Evolutionary conservation across 2,329 filamentous ascomycete genomes (phyloP), one percentile per base, ranked within the genome.

Genomic region (Pestalotiopsis sp.): DNA sequence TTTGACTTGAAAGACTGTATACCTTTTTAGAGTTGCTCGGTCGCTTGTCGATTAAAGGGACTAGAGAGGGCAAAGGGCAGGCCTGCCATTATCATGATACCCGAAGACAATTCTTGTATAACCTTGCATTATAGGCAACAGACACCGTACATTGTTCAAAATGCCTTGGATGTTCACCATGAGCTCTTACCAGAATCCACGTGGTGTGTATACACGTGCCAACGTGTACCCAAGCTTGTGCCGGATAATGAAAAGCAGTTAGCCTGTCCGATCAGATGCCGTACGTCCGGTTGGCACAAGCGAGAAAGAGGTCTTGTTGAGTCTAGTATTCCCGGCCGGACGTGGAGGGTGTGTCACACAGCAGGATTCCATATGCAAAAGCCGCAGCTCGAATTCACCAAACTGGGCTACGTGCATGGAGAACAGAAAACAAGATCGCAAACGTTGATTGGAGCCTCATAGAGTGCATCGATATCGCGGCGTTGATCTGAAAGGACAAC

Each of bases 41-140:
- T 36, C 17, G 27, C 23, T 62, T 9, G 27, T 38, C 59, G 59
- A 11, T 62, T 62, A 14, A 13, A n/a, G 17, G 45, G 20, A 64
- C 20, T 62, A 62, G 39, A 27, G 38, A 39, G 14, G 39, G 61
- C 13, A 23, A 23, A 23, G 39, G 27, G 13, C 12, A 23, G n/a
- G 9, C 27, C 14, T 64, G 36, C n/a, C 39, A 67, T 38, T 12
- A 67, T 39, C 36, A 62, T 63, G 66, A 67, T 67, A 67, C 66
- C 66, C 66, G 61, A 23, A 23, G 39, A 45, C 39, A 39, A 64
- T 64, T 64, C 38, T 64, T 64, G 61, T 64, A 64, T 20, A 64
- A 49, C 38, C 61, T 39, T 62, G 27, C 12, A 14, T 9, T 20
- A 62, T 12, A 62, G 14, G 31, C 12, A 62, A 62, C 59, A 39